Evolutionary conservation across 2,329 filamentous ascomycete genomes (phyloP), one percentile per base, ranked within the genome.

Genomic region (Neonectria punicea): DNA sequence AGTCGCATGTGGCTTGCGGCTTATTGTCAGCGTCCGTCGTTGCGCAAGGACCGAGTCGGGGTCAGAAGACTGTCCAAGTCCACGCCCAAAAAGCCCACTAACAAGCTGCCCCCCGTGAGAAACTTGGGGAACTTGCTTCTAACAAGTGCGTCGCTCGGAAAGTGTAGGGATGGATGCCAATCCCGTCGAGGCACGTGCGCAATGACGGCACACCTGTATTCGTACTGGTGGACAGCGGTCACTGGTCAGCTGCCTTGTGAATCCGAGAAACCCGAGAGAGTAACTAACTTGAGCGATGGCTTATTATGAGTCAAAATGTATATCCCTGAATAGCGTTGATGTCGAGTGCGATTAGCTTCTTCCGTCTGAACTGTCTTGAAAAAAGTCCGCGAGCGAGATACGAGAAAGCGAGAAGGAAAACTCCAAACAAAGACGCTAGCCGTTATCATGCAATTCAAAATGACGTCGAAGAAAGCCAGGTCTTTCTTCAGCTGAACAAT

Each of bases 221-320:
- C 20, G 51, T 20, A 7, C 34, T 55, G 53, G 25, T 11, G 14
- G 16, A 18, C 36, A 13, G 6, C 16, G 16, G 49, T 53, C 28
- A 34, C 25, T 53, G 39, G 9, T 32, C 25, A 32, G 47, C 47
- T 46, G 44, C 5, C 9, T 18, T 4, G 14, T 43, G 34, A 58
- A 41, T 30, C 34, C 36, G 46, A 18, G 36, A 39, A 39, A 39
- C 16, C 34, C 32, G 22, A 14, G 39, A 39, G 56, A 58, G 16
- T 18, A 44, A 58, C 50, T 53, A 32, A 51, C 53, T 57, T 50
- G 28, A 34, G 56, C 9, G 50, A 54, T 63, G 32, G n/a, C 36
- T 39, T 50, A 39, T 10, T 30, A 46, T 63, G 61, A 63, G 54
- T 63, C 61, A 58, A 58, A 46, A 25, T 30, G 41, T 25, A 6